These are phyloP conservation scores for Cryptosporidium parvum DNA, from an alignment of 169 alveolate species.

Conservation along the genomic window DNA sequence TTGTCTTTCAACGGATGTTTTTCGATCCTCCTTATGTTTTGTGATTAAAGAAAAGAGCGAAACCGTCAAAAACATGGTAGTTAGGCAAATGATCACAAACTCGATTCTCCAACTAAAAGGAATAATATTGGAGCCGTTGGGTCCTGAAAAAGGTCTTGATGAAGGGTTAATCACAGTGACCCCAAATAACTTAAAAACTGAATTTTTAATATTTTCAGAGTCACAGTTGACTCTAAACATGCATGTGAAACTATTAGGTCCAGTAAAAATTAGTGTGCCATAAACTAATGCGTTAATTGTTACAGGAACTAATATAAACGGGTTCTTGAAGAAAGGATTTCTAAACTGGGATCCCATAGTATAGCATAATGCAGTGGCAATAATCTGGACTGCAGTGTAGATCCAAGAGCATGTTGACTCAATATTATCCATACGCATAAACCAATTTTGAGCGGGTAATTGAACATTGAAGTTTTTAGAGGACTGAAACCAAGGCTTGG, in stretches of 20 bases:
- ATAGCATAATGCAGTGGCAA: constrained; percentile 45
- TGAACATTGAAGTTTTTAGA: constrained; percentile 8
- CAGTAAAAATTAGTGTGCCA: constrained; percentile 80
- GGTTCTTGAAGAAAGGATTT: constrained; percentile 49
- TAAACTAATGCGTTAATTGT: constrained; percentile 4
- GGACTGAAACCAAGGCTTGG: constrained; percentile 54
- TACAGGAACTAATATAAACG: constrained; percentile 20
- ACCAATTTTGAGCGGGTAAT: constrained; percentile 70
- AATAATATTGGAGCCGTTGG: constrained; percentile 84
- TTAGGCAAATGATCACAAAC: background rate
- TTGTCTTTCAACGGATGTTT: constrained; percentile 18
- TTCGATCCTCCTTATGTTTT: constrained; percentile 44
- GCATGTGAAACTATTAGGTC: constrained; percentile 88
- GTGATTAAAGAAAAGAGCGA: constrained; percentile 41
- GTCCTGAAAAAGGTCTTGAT: constrained; percentile 89
- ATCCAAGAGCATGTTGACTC: constrained; percentile 54
- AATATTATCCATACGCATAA: constrained; percentile 61
- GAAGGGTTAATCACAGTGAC: constrained; percentile 84
- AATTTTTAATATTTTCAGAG: constrained; percentile 83
- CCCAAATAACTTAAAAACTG: constrained; percentile 84
- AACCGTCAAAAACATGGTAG: constrained; percentile 4
- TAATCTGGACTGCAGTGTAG: constrained; percentile 42
- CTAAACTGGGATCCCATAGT: constrained; percentile 76
- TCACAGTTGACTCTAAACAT: constrained; percentile 90
- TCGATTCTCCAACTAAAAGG: constrained; percentile 72